Base-by-base conservation (phyloP, 2,329 filamentous ascomycete genomes). In the Pseudogymnoascus pannorum region DNA sequence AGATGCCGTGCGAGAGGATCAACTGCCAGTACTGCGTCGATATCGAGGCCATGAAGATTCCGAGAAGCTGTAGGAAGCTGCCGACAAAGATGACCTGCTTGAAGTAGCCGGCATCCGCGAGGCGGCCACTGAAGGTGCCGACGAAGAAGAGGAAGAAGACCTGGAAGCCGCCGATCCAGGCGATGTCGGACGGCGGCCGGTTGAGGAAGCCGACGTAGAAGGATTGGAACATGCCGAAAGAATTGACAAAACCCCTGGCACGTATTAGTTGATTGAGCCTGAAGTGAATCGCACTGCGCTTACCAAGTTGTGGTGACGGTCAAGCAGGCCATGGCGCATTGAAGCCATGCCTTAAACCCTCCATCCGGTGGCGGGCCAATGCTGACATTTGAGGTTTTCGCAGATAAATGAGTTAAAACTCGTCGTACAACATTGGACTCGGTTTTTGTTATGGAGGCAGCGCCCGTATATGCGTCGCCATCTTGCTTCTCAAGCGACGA, bases 121-220 rank as follows among this genome's bases (percentile, higher is more conserved):
- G 68, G 8, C 73, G 71, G 2, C 75, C 75, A 7, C 74, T 70
- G 31, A 78, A 69, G 7, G 72, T 74, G 4, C 75, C 74, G 5
- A 76, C 64, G 54, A 77, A 74, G 64, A 77, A 77, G 12, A 77
- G 68, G 12, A 77, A 67, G 63, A 76, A 78, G 35, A 75, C 67
- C 63, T 78, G 75, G 12, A 77, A 66, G n/a, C 70, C 70, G n/a
- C 77, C 76, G n/a, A 79, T 71, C 77, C 76, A 79, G 18, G 76
- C 76, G 26, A 79, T 74, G 26, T 71, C 68, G 1, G 73, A 75
- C 1, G 74, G 70, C 1, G 72, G 64, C 2, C 68, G 66, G 1
- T 67, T 35, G 6, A 78, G 68, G 0, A 67, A 60, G 4, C 68
- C 67, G 2, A 71, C 69, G 63, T 79, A 79, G 67, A 78, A 77